Conservation (phyloP, 805 yeast species). For the Saccharomyces jurei region DNA sequence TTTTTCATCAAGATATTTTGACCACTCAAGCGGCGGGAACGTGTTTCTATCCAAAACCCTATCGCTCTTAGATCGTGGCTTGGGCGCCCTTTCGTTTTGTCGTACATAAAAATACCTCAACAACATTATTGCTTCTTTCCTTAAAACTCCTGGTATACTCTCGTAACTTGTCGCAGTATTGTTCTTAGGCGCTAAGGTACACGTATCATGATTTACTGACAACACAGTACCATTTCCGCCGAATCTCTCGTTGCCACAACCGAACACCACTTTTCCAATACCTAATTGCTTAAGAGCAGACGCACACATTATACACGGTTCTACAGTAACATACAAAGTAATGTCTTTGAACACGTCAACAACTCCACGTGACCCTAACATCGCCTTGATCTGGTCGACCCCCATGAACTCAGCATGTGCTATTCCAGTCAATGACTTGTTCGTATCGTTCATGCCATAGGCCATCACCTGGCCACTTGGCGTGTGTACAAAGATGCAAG, state of each 20-base stretch:
- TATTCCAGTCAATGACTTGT: conserved; percentile 75
- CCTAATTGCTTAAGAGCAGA: conserved; percentile 78
- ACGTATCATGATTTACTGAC: conserved; percentile 42
- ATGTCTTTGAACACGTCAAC: conserved; percentile 42
- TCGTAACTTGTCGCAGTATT: conserved; percentile 9
- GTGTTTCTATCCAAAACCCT: conserved; percentile 48
- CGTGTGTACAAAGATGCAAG: conserved; percentile 58
- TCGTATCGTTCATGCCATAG: conserved; percentile 79
- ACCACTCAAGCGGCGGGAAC: conserved; percentile 56
- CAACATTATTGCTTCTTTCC: conserved; percentile 76
- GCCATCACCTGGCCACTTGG: conserved; percentile 47
- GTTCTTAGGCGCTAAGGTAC: conserved; percentile 9
- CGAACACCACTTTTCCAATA: conserved; percentile 68
- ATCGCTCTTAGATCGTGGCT: conserved; percentile 64
- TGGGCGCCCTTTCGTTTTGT: conserved; percentile 82
- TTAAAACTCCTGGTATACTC: conserved; percentile 67
- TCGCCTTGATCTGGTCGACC: conserved; percentile 43
- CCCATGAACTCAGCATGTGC: conserved; percentile 91
- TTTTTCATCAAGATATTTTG: conserved; percentile 40
- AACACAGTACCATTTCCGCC: conserved; percentile 94
- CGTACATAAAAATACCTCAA: conserved; percentile 76
- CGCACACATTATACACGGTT: conserved; percentile 98
- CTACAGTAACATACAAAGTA: conserved; percentile 85
- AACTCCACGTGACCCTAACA: conserved; percentile 18
- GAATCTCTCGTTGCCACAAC: conserved; percentile 90